A percentile compares a stretch with the other conserved stretches of the same genome.
Evolutionary conservation across 2,329 filamentous ascomycete species (phyloP).

Genomic region (Colletotrichum sp.): DNA sequence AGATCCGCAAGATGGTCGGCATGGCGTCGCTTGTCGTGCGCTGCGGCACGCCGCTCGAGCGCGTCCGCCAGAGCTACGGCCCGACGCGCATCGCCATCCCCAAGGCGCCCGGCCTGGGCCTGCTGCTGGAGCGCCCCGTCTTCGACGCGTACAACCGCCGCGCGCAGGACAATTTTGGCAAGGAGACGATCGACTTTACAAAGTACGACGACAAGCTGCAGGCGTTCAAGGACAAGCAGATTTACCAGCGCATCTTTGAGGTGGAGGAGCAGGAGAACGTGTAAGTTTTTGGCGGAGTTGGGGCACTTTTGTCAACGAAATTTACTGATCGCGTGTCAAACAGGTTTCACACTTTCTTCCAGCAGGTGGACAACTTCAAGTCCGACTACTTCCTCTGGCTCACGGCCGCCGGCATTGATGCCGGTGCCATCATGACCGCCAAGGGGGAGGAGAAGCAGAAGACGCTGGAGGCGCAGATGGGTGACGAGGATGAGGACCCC

Average conservation of each 20-base stretch:
- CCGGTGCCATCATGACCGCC: constrained; percentile 55
- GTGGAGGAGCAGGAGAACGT: constrained; percentile 87
- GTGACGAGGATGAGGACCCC: constrained; percentile 54
- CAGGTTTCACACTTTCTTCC: constrained; percentile 80
- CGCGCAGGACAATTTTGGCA: constrained; percentile 65
- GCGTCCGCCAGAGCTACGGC: constrained; percentile 78
- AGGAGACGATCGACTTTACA: constrained; percentile 77
- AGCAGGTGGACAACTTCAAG: constrained; percentile 78
- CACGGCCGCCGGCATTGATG: constrained; percentile 70
- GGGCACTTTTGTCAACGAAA: neutral
- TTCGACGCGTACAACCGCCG: constrained; percentile 89
- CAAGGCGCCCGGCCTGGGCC: constrained; percentile 87
- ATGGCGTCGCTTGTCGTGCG: constrained; percentile 87
- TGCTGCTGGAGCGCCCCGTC: constrained; percentile 88
- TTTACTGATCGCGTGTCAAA: constrained; percentile 15
- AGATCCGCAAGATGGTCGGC: constrained; percentile 98
- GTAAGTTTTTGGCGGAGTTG: constrained; percentile 56
- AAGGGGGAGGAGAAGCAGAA: constrained; percentile 47
- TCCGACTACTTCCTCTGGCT: constrained; percentile 77
- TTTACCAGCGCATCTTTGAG: constrained; percentile 89
- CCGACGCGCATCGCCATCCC: constrained; percentile 81
- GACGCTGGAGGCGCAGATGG: constrained; percentile 21
- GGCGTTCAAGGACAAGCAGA: constrained; percentile 89
- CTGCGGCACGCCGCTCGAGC: constrained; percentile 75
- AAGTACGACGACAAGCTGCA: constrained; percentile 80